Base-by-base conservation (phyloP, 2,329 filamentous ascomycete species). In the Epichloe elymi region DNA sequence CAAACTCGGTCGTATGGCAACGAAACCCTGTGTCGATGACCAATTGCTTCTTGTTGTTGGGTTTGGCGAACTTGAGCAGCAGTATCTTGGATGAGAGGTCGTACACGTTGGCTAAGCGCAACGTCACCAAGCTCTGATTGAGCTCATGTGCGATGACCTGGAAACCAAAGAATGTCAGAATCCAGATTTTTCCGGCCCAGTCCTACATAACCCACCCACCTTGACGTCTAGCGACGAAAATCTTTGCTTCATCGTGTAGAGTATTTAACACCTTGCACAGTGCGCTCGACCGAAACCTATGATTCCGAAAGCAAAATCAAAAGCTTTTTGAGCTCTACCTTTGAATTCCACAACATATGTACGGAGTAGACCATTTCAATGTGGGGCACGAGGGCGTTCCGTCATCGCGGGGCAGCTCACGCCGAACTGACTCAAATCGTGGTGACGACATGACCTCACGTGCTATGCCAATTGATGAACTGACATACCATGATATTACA, bases 71-170 rank as follows among this genome's bases (percentile, higher is more conserved):
- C 65, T 96, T 97, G 67, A 98, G 79, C 26, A 97, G 82, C 63
- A 97, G 88, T 63, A 97, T 96, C 64, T 91, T 89, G 57, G 89
- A 89, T 55, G 88, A 95, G 53, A 98, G 80, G 67, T 98, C 93
- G 72, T 98, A 97, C 65, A 96, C 84, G 65, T 98, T 98, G 55
- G 87, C 82, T 48, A 97, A 79, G 56, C 93, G 86, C 55, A 97
- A 76, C 53, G 81, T 80, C 53, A 85, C 80, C 50, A 98, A 77
- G 57, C 77, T 79, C 56, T 79, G 74, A 53, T 88, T 84, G 55
- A 98, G 85, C 77, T 98, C 93, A 66, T 95, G 88, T 51, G 89
- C 86, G 64, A 97, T 94, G 68, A 95, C 88, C 88, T 95, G 39
- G 36, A 10, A 3, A 19, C 17, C 14, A 38, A 46, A 19, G 10